Evolutionary conservation across 2,329 filamentous ascomycete species (phyloP).

Genomic region (Stagonosporopsis vannaccii): DNA sequence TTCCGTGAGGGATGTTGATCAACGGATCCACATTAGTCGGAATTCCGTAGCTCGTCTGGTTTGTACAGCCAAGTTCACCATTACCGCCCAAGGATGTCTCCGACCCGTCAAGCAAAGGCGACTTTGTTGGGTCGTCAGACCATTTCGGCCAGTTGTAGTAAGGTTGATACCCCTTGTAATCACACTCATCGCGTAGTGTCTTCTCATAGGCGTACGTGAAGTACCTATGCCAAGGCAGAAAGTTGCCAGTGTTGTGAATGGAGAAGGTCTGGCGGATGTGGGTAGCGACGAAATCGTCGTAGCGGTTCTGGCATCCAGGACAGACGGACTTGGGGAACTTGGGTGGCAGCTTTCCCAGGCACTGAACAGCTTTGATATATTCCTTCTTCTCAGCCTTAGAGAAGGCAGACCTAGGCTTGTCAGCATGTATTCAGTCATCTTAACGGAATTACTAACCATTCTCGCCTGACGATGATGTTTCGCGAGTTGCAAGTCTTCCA

Average conservation of each 20-base stretch:
- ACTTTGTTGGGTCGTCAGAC: conserved; percentile 46
- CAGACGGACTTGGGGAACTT: conserved; percentile 35
- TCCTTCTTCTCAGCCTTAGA: conserved; percentile 35
- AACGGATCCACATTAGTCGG: conserved; percentile 28
- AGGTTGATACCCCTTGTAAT: conserved; percentile 39
- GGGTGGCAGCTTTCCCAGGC: conserved; percentile 33
- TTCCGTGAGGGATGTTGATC: conserved; percentile 56
- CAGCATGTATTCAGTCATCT: not conserved
- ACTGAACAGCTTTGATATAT: conserved; percentile 43
- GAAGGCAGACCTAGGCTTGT: conserved; percentile 32
- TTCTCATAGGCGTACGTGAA: conserved; percentile 41
- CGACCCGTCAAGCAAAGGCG: conserved; percentile 63
- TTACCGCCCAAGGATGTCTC: conserved; percentile 57
- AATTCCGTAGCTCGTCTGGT: conserved; percentile 35
- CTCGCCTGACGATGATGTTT: conserved; percentile 51
- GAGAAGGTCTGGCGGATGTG: conserved; percentile 42
- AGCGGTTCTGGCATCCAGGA: conserved; percentile 39
- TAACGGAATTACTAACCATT: conserved; percentile 52
- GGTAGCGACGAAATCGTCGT: conserved; percentile 42
- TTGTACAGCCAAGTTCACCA: conserved; percentile 44
- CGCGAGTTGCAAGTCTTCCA: conserved; percentile 46
- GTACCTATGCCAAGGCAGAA: conserved; percentile 39
- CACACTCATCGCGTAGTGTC: conserved; percentile 39
- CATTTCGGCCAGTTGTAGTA: conserved; percentile 43
- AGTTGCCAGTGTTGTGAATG: conserved; percentile 40